Evolutionary conservation across 495 filamentous ascomycete genomes (phyloP), one percentile per base, ranked within the genome.

Genomic region (Aspergillus wentii): DNA sequence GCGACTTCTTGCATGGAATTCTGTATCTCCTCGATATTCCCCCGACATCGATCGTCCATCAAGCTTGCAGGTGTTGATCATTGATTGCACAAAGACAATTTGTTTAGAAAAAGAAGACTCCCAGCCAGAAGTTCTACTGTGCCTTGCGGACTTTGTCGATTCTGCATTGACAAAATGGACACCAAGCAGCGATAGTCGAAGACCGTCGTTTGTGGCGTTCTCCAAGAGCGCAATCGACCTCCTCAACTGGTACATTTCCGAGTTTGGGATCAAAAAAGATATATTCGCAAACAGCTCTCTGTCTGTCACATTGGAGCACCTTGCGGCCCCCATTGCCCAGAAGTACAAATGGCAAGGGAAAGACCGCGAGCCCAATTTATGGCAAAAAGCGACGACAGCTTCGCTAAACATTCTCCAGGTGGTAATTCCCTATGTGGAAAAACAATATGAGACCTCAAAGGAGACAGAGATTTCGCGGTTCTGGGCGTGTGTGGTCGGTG

Each of bases 1-100:
- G 17, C 63, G 59, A 52, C 62, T 59, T 62, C 89, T 82, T 51
- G 78, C 66, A 47, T 72, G 62, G 64, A 84, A 64, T 54, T 92
- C 88, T 4, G 80, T 86, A 17, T 75, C 76, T n/a, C 75, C 82
- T 2, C 64, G 76, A 11, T 95, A 95, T 51, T 81, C 85, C 22
- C 79, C 78, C 22, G 92, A 96, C 61, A 68, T 88, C n/a, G 90
- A 95, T 35, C 80, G 79, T 39, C 71, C 85, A 41, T 95, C 89
- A 1, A 73, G 78, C 7, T 57, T 98, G 6, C 92, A 98, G 53
- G 74, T 60, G 8, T 69, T 82, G 46, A 79, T 91, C 11, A 60
- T 92, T 10, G 80, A 87, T 16, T 80, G 76, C 26, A 64, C 94
- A 26, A 82, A 80, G 48, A 71, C 75, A 27, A 73, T 95, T 11